Conservation (phyloP, 805 yeast genomes). For the Wickerhamiella cacticola region DNA sequence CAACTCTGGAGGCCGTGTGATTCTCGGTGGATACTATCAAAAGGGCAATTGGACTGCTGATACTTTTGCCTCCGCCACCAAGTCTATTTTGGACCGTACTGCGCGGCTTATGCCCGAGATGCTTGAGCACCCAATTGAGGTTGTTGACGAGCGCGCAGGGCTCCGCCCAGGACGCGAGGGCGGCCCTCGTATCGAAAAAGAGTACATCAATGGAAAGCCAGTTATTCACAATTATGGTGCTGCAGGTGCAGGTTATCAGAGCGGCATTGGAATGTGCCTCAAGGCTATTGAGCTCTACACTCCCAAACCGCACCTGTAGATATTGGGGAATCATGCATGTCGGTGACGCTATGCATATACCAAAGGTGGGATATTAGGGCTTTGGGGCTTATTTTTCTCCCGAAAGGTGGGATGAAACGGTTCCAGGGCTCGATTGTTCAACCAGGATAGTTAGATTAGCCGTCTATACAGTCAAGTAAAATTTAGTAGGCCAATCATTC, state of each 20-base stretch:
- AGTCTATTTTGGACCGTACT: conserved; percentile 50
- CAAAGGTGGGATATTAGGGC: background rate
- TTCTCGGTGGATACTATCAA: conserved; percentile 67
- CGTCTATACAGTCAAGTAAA: too few species aligned
- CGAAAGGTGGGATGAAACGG: background rate
- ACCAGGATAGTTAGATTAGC: too few species aligned
- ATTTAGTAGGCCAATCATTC: too few species aligned
- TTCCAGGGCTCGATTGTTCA: too few species aligned
- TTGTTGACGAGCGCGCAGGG: conserved; percentile 58
- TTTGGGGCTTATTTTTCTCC: background rate
- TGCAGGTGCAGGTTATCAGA: conserved; percentile 68
- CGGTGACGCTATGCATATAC: background rate
- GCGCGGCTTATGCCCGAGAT: conserved; percentile 38
- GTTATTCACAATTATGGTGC: conserved; percentile 68
- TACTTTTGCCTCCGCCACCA: conserved; percentile 45
- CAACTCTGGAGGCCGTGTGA: conserved; percentile 47
- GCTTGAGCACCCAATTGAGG: conserved; percentile 34
- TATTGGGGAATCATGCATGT: background rate
- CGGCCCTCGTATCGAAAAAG: conserved; percentile 58
- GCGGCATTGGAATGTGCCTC: conserved; percentile 54
- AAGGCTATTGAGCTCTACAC: conserved; percentile 27
- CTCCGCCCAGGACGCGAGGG: conserved; percentile 67
- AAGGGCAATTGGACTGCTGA: conserved; percentile 50
- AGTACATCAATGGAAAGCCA: conserved; percentile 32
- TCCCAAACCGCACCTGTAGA: conserved; percentile 9